Percentiles rank a stretch among this genome's conserved stretches.
These are phyloP conservation scores for Euptelea pleiosperma DNA, from an alignment of 164 flowering plant species.

Conservation along the genomic window DNA sequence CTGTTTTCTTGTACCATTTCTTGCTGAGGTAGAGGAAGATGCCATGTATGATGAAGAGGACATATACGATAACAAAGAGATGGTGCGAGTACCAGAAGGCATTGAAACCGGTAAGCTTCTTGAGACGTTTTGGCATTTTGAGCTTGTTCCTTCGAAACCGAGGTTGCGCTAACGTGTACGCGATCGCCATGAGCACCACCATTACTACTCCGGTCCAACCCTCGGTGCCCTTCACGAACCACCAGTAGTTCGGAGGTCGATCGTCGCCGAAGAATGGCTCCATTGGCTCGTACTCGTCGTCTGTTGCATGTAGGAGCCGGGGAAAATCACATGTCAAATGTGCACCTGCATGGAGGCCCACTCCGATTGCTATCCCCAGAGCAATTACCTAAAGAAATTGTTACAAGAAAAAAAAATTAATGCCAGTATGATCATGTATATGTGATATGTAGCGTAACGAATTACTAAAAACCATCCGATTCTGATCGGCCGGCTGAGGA, in stretches of 20 bases:
- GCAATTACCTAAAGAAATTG: conserved; percentile 43
- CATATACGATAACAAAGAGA: conserved; percentile 62
- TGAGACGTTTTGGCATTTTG: conserved; percentile 48
- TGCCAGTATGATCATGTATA: no score
- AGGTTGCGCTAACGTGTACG: conserved; percentile 59
- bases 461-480: no score
- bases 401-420: no score
- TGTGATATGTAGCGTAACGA: no score
- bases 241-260: conserved; percentile 57
- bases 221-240: conserved; percentile 63
- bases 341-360: conserved; percentile 47
- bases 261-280: conserved; percentile 42
- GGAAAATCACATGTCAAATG: conserved; percentile 83
- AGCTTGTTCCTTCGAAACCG: conserved; percentile 58
- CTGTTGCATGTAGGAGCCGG: conserved; percentile 50
- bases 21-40: conserved; percentile 54
- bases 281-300: conserved; percentile 54
- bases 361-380: conserved; percentile 56
- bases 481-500: no score
- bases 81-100: conserved; percentile 92
- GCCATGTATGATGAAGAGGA: conserved; percentile 58
- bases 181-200: conserved; percentile 69
- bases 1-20: conserved; percentile 73
- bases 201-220: conserved; percentile 72
- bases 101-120: conserved; percentile 69